Conservation (phyloP, 495 filamentous ascomycete genomes). For the Neurospora discreta region DNA sequence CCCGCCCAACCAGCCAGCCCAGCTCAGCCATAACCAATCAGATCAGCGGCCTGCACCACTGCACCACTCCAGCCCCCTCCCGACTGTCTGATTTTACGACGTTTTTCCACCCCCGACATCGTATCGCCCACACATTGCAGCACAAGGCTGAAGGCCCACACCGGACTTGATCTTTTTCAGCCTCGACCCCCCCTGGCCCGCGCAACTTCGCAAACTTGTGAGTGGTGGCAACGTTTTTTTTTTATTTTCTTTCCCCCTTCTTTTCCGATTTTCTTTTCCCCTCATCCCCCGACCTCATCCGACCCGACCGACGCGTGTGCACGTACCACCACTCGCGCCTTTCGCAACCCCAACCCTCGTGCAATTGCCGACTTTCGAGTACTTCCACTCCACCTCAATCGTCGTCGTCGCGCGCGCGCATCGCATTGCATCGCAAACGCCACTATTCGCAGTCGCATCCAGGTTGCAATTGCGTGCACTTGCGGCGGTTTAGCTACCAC, state of each 20-base stretch:
- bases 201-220: slow-evolving; percentile 15
- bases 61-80: not conserved
- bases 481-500: not conserved
- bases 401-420: not conserved
- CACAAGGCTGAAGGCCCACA: slow-evolving; percentile 17
- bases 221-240: slow-evolving; percentile 20
- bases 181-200: slow-evolving; percentile 8
- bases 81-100: slow-evolving; percentile 3
- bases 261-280: slow-evolving; percentile 11
- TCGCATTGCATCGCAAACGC: slow-evolving; percentile 1
- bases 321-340: slow-evolving; percentile 16
- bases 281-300: slow-evolving; percentile 3
- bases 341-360: slow-evolving; percentile 7
- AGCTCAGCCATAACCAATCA: not conserved
- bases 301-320: slow-evolving; percentile 19
- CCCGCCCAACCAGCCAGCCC: not conserved
- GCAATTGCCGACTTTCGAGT: not conserved
- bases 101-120: slow-evolving; percentile 19
- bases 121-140: slow-evolving; percentile 1
- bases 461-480: not conserved
- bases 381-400: slow-evolving; percentile 1
- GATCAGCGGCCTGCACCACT: not conserved
- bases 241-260: not conserved
- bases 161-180: slow-evolving; percentile 15
- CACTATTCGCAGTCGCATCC: not conserved